Evolutionary conservation across 495 filamentous ascomycete genomes (phyloP).

Genomic region (Neohortaea acidophila): DNA sequence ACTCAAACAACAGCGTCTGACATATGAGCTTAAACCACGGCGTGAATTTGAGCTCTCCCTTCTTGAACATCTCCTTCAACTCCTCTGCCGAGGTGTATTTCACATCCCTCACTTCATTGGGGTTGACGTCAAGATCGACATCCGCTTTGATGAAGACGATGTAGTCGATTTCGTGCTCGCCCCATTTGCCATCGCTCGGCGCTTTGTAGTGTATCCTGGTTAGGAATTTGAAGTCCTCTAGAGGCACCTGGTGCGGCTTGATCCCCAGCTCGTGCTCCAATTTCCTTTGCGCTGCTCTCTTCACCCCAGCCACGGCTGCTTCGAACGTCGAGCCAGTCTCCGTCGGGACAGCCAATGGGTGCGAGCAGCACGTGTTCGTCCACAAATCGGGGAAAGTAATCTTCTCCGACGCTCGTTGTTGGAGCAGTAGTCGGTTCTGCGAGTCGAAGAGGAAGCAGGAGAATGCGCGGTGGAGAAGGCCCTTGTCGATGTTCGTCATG

Average conservation of each 20-base stretch:
- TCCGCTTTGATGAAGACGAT: slow-evolving; percentile 96
- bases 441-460: slow-evolving; percentile 94
- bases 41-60: slow-evolving; percentile 70
- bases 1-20: slow-evolving; percentile 92
- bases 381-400: slow-evolving; percentile 99
- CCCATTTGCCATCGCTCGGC: slow-evolving; percentile 94
- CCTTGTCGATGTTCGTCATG: slow-evolving; percentile 94
- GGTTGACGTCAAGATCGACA: slow-evolving; percentile 63
- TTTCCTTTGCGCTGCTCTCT: slow-evolving; percentile 81
- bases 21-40: slow-evolving; percentile 99
- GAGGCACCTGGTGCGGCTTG: slow-evolving; percentile 72
- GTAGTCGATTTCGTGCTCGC: slow-evolving; percentile 98
- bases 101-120: slow-evolving; percentile 76
- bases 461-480: slow-evolving; percentile 91
- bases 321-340: slow-evolving; percentile 79
- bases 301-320: slow-evolving; percentile 67
- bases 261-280: slow-evolving; percentile 91
- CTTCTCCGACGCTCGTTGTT: slow-evolving; percentile 92
- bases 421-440: slow-evolving; percentile 73
- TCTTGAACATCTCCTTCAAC: slow-evolving; percentile 70
- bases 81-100: slow-evolving; percentile 70
- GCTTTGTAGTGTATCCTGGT: slow-evolving; percentile 97
- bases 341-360: slow-evolving; percentile 77
- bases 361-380: slow-evolving; percentile 99
- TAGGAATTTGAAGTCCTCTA: slow-evolving; percentile 84